Conservation (phyloP, 768 basidiomycete genomes). For the Termitomyces sp. region DNA sequence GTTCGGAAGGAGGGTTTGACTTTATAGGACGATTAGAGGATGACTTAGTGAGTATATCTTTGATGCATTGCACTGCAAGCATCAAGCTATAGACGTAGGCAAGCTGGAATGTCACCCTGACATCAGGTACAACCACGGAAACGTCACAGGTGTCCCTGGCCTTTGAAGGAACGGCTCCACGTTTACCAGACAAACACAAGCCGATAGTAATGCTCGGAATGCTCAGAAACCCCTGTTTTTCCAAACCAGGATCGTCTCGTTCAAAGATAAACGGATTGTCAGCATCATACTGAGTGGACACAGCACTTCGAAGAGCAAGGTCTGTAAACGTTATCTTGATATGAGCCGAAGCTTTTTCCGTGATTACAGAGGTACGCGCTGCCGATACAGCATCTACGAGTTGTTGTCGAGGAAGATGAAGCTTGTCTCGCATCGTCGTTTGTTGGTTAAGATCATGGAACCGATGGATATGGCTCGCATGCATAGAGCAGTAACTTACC, state of each 20-base stretch:
- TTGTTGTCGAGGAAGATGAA: constrained; percentile 52
- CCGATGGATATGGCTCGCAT: constrained; percentile 31
- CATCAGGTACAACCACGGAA: constrained; percentile 46
- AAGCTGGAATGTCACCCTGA: constrained; percentile 52
- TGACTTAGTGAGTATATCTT: constrained; percentile 27
- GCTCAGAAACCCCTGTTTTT: constrained; percentile 40
- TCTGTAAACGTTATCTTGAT: constrained; percentile 43
- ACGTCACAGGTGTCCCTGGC: constrained; percentile 40
- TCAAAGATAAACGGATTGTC: constrained; percentile 62
- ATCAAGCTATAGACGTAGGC: constrained; percentile 68
- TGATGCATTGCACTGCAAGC: constrained; percentile 54
- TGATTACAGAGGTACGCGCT: constrained; percentile 28
- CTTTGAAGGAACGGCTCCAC: constrained; percentile 14
- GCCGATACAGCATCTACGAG: constrained; percentile 41
- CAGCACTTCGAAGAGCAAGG: constrained; percentile 53
- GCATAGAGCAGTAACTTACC: constrained; percentile 53
- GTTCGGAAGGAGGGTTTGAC: constrained; percentile 1
- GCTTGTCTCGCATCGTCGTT: constrained; percentile 45
- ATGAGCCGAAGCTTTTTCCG: constrained; percentile 36
- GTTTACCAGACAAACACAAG: constrained; percentile 24
- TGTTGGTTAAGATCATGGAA: constrained; percentile 30
- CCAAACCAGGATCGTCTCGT: constrained; percentile 42
- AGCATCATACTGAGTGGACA: constrained; percentile 62
- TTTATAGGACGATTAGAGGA: constrained; percentile 10
- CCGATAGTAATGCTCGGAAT: constrained; percentile 28